Evolutionary conservation across 306 rosid genomes (phyloP).

Genomic region (Pachyrhizus erosus): DNA sequence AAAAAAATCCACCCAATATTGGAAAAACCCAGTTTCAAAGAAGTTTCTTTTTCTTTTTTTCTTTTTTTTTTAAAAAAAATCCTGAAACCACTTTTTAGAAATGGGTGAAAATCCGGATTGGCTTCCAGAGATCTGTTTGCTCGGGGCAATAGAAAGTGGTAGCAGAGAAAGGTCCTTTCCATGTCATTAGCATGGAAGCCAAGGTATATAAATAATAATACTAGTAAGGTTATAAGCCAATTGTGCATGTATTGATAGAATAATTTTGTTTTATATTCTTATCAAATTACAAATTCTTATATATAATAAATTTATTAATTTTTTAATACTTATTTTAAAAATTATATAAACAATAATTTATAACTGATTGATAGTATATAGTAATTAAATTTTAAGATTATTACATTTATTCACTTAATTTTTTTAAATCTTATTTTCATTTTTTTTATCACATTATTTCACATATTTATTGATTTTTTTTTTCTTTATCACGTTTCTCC

Average conservation of each 20-base stretch:
- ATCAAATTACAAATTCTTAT: no score
- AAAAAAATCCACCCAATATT: slow-evolving; percentile 37
- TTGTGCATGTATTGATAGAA: no score
- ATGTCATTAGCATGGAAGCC: slow-evolving; percentile 25
- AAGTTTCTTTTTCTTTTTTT: slow-evolving; percentile 20
- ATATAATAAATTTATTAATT: no score
- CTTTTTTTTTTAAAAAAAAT: background rate
- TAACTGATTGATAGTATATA: no score
- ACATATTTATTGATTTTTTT: background rate
- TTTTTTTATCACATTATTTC: background rate
- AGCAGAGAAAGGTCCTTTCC: slow-evolving; percentile 36
- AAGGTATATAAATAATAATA: background rate
- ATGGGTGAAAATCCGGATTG: slow-evolving; percentile 34
- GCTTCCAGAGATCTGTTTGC: slow-evolving; percentile 44
- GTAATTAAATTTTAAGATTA: no score
- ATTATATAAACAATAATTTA: no score
- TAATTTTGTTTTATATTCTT: no score
- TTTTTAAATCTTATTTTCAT: no score
- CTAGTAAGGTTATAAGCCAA: no score
- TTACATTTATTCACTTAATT: no score
- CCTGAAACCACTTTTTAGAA: slow-evolving; percentile 37
- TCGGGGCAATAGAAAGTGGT: slow-evolving; percentile 34
- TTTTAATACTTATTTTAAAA: no score
- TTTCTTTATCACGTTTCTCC: background rate
- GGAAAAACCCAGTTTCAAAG: slow-evolving; percentile 28